Evolutionary conservation across 441 rosid genomes (phyloP).

Genomic region (Corymbia citriodora): DNA sequence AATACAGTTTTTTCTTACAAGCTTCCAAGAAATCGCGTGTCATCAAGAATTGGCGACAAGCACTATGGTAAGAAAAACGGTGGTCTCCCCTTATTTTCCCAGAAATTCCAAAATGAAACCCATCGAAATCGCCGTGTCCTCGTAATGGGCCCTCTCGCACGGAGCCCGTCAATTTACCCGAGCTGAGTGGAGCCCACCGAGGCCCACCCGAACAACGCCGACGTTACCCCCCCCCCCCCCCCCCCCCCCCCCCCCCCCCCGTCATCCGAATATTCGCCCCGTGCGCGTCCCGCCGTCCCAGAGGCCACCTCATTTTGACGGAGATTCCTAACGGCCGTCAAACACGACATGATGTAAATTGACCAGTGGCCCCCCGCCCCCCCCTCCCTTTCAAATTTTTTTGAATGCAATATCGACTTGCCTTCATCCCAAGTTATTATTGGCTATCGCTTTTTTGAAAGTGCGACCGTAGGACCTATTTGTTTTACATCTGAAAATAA

Average conservation of each 20-base stretch:
- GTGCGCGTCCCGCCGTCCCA: not conserved
- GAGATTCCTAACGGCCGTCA: constrained; percentile 13
- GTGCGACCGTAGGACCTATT: not conserved
- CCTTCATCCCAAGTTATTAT: not conserved
- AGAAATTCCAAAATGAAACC: not conserved
- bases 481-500: not conserved
- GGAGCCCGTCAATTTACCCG: not conserved
- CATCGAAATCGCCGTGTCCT: not conserved
- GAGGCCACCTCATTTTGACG: constrained; percentile 18
- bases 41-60: not conserved
- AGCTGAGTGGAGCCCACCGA: not conserved
- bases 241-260: constrained; percentile 12
- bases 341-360: not conserved
- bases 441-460: not conserved
- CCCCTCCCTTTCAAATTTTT: not conserved
- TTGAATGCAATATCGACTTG: not conserved
- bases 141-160: not conserved
- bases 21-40: not conserved
- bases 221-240: constrained; percentile 5
- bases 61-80: not conserved
- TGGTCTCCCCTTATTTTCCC: not conserved
- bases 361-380: not conserved
- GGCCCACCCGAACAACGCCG: not conserved
- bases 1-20: too few relatives aligned
- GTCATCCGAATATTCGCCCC: not conserved